Evolutionary conservation across 2,329 filamentous ascomycete genomes (phyloP), one percentile per base, ranked within the genome.

Genomic region (Penicillium verrucosum): DNA sequence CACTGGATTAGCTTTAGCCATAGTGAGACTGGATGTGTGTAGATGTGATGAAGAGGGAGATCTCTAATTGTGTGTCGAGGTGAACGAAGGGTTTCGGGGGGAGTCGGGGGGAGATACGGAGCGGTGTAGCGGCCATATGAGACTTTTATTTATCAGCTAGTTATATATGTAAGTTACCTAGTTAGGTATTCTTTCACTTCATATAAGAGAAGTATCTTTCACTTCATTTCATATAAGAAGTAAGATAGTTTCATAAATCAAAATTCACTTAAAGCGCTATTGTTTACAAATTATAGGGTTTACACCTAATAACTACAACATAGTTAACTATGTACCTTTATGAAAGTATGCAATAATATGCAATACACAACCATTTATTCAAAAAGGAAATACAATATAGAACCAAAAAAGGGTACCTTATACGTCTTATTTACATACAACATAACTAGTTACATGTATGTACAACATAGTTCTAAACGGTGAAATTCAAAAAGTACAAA

Each of bases 1-100:
- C 37, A 80, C 68, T 12, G 78, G 78, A 55, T 80, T 58, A 2
- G 61, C n/a, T 42, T 60, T 53, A 12, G 57, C 36, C 62, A 64
- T 64, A 12, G 12, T 52, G 32, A 50, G 12, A 34, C 14, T 59
- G 5, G 40, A 23, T 18, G 6, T 4, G 23, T 34, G 38, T 4
- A 21, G 41, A 41, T 49, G 37, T 38, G 42, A 18, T 37, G 41
- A 54, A 48, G 47, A 27, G 12, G 36, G 12, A 49, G 30, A 38
- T 27, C 34, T 32, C 21, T 16, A 7, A 7, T 29, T 29, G 10
- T 10, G 23, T 23, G 29, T 32, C 8, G n/a, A 14, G 16, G 27
- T 44, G 43, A 23, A 32, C 27, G 8, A 32, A 12, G 18, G 44
- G 29, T 12, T 32, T 32, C 29, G 21, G 21, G 21, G 21, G 21